Base-by-base conservation (phyloP, 169 alveolate genomes). In the Cryptosporidium meleagridis region DNA sequence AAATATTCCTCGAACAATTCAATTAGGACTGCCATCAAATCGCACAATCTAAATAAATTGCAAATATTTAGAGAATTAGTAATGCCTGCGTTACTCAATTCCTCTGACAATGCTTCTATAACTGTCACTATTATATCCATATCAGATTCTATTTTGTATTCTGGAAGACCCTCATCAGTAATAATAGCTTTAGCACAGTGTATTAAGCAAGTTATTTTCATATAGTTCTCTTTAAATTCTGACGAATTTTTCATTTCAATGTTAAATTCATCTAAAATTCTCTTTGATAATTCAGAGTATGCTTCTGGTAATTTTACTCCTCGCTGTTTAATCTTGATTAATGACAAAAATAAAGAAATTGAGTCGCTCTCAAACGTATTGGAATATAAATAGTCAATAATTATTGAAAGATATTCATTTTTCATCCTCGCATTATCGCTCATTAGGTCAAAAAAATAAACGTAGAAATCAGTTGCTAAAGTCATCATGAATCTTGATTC, bases 391-490 rank as follows among this genome's bases (percentile, higher is more conserved):
- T 65, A 33, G 18, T 65, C 51, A n/a, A 33, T 65, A 10, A 65
- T 65, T 31, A 31, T 29, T 35, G 44, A 31, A 6, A 65, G 23
- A 16, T 65, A 65, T n/a, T 5, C 9, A 14, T 35, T 37, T 35
- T 29, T 21, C 33, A 65, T 31, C 0, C 29, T 37, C 7, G 1
- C 23, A 10, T 55, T 10, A 14, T 65, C 72, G 9, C 9, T 35
- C 23, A 65, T 65, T 65, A 65, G 18, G 7, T 65, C 72, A 31
- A 65, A 65, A 10, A 65, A 23, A 31, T 35, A 29, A 65, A 65
- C 72, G 16, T 33, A 65, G 51, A 65, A 65, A 14, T 65, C 72
- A 31, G 18, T 65, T n/a, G 29, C 72, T 35, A 65, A 65, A 29
- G 5, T 65, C 29, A 14, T 23, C 4, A 33, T 65, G 7, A 65